phyloP scores from a whole-genome alignment of 108 stramenopile species.

The Pseudonitzschia multistriata region DNA sequence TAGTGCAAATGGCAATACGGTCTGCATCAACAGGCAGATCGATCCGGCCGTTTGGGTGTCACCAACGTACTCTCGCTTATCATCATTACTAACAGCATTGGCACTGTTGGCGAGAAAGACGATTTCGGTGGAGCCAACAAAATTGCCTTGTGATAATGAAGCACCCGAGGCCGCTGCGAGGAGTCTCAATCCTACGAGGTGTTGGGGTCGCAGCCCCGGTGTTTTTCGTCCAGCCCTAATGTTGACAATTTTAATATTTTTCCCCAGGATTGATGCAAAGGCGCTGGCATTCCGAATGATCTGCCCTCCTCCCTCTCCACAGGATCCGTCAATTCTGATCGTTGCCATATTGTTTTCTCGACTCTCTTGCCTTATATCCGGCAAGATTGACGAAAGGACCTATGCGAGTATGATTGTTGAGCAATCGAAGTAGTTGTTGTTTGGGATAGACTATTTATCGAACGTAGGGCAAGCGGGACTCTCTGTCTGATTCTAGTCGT shows the following conservation, averaged over 20 bases:
- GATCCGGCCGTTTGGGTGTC: conserved; percentile 72
- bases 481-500: too few relatives aligned
- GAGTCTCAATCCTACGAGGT: conserved; percentile 46
- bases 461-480: too few relatives aligned
- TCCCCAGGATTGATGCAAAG: conserved; percentile 48
- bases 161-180: conserved; percentile 17
- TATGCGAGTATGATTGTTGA: too few relatives aligned
- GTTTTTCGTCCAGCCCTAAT: conserved; percentile 50
- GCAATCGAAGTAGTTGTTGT: too few relatives aligned
- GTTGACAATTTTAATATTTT: conserved; percentile 37
- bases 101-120: conserved; percentile 5
- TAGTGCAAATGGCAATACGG: conserved; percentile 53
- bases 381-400: not conserved
- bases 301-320: conserved; percentile 77
- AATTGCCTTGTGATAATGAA: conserved; percentile 26
- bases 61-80: conserved; percentile 17
- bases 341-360: not conserved
- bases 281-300: conserved; percentile 61
- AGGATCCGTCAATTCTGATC: conserved; percentile 52
- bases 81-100: not conserved
- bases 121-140: conserved; percentile 39
- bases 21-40: conserved; percentile 62
- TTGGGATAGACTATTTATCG: too few relatives aligned
- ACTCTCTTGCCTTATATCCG: not conserved
- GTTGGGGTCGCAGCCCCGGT: conserved; percentile 61